These are phyloP conservation scores for Fusarium newnesense DNA, from an alignment of 2,329 filamentous ascomycete species.

Conservation along the genomic window DNA sequence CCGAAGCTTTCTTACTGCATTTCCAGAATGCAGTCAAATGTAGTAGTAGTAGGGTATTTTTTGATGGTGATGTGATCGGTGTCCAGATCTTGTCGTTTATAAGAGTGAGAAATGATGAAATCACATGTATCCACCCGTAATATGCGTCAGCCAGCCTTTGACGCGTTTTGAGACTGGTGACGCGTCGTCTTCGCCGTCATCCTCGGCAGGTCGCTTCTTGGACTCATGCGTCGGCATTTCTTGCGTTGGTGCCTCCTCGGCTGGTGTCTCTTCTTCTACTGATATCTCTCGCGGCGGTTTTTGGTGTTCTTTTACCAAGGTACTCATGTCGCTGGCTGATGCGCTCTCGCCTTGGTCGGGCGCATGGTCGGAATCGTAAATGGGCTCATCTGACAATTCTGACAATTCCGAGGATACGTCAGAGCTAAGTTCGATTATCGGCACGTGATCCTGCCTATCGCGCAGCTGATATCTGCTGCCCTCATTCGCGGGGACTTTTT, in stretches of 20 bases:
- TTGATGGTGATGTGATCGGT: not conserved
- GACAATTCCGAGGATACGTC: not conserved
- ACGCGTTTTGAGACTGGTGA: conserved; percentile 18
- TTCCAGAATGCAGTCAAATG: not conserved
- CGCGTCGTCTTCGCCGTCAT: conserved; percentile 5
- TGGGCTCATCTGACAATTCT: not conserved
- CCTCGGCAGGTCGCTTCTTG: not conserved
- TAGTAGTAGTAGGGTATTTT: not conserved
- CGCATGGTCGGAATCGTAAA: not conserved
- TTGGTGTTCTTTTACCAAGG: not conserved
- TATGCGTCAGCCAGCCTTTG: conserved; percentile 5
- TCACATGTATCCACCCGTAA: conserved; percentile 14
- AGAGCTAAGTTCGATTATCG: conserved; percentile 3
- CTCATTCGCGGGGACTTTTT: not conserved
- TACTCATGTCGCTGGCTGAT: conserved; percentile 6
- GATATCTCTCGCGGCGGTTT: not conserved
- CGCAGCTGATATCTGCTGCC: not conserved
- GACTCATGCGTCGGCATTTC: conserved; percentile 3
- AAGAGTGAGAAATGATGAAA: not conserved
- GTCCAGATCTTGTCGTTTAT: not conserved
- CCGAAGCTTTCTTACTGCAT: not conserved
- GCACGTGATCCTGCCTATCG: not conserved
- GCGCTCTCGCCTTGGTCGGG: conserved; percentile 11
- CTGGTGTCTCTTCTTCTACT: not conserved
- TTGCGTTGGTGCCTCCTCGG: not conserved